Percentiles rank a stretch among this genome's conserved stretches.
These are phyloP conservation scores for Dendrobium officinale DNA, from an alignment of 106 monocot genomes.

Conservation along the genomic window DNA sequence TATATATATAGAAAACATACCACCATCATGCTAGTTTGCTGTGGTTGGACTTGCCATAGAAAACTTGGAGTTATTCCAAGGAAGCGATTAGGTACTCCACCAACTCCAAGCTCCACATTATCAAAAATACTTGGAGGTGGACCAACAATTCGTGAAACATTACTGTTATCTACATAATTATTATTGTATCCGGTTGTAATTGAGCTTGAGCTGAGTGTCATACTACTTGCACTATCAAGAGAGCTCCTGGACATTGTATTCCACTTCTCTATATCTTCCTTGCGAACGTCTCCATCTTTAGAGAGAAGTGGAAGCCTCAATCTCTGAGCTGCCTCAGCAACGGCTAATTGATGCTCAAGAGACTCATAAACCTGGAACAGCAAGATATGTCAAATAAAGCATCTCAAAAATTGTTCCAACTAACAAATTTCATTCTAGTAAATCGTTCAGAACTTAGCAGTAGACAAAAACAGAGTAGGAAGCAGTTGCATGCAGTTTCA, in stretches of 20 bases:
- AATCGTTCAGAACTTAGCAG: neutral
- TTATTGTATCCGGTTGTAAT: conserved; percentile 39
- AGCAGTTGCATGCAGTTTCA: neutral
- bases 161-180: conserved; percentile 37
- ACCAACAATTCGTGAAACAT: conserved; percentile 15
- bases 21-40: conserved; percentile 54
- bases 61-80: conserved; percentile 79
- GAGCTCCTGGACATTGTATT: conserved; percentile 66
- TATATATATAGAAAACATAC: conserved; percentile 21
- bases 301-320: conserved; percentile 93
- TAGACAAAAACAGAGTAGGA: neutral
- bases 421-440: neutral
- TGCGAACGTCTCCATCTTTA: conserved; percentile 81
- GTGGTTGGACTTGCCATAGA: conserved; percentile 68
- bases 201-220: conserved; percentile 51
- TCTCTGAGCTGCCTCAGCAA: conserved; percentile 93
- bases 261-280: conserved; percentile 81
- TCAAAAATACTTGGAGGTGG: conserved; percentile 26
- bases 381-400: neutral
- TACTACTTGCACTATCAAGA: conserved; percentile 61
- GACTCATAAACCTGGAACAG: conserved; percentile 67
- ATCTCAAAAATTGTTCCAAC: neutral
- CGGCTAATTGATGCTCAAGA: conserved; percentile 70
- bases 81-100: conserved; percentile 87
- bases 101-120: conserved; percentile 67